phyloP scores from a whole-genome alignment of 2,329 filamentous ascomycete species.

The Emericellopsis atlantica region DNA sequence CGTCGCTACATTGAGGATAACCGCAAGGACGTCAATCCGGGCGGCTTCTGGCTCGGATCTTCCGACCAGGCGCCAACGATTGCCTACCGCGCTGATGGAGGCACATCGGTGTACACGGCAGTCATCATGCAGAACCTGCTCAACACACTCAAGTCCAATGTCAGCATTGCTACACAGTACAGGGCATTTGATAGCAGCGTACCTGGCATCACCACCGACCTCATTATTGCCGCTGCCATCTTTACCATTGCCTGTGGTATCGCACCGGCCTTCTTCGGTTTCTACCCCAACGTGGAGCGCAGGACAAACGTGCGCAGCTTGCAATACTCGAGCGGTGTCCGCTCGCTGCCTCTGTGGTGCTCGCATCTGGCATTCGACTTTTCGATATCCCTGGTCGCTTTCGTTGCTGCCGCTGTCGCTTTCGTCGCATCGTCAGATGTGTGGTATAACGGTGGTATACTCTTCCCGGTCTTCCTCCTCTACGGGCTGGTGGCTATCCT shows the following conservation, averaged over 20 bases:
- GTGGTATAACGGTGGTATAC: constrained; percentile 64
- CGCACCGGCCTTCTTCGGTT: constrained; percentile 68
- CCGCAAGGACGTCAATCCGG: constrained; percentile 57
- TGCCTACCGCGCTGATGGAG: constrained; percentile 51
- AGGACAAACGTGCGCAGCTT: constrained; percentile 62
- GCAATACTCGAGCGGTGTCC: constrained; percentile 79
- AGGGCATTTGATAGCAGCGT: constrained; percentile 54
- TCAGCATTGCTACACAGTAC: constrained; percentile 35
- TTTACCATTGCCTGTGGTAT: constrained; percentile 64
- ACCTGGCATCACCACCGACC: constrained; percentile 30
- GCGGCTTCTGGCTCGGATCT: constrained; percentile 63
- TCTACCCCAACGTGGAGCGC: constrained; percentile 72
- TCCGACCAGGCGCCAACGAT: constrained; percentile 45
- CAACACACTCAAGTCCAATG: constrained; percentile 36
- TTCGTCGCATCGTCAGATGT: constrained; percentile 47
- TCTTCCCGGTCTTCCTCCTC: constrained; percentile 64
- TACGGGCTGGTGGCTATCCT: constrained; percentile 64
- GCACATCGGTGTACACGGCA: constrained; percentile 23
- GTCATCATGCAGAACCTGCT: constrained; percentile 50
- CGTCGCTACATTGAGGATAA: constrained; percentile 47
- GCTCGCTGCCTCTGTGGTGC: constrained; percentile 64
- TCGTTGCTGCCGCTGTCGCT: constrained; percentile 52
- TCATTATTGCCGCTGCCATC: constrained; percentile 36
- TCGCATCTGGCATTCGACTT: constrained; percentile 72
- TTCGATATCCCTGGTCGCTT: constrained; percentile 46